A percentile compares a stretch with the other conserved stretches of the same genome.
These are phyloP conservation scores for Trypanosoma brucei DNA, from an alignment of 208 protist genomes.

Conservation along the genomic window DNA sequence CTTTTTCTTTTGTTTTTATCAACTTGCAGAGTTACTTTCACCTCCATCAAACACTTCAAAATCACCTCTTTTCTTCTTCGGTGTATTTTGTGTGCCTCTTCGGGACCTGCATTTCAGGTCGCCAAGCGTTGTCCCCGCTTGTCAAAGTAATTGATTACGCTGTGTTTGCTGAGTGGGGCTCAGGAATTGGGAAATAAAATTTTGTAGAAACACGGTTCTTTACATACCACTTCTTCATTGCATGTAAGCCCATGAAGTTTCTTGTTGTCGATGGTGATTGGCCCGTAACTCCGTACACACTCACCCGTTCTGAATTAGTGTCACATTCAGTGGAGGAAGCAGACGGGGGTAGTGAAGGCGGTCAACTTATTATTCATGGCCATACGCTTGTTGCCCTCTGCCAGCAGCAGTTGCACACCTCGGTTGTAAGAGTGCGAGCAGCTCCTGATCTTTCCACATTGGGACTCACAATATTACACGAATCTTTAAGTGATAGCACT, in stretches of 20 bases:
- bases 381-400: conserved; percentile 9
- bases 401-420: conserved; percentile 12
- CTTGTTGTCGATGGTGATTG: conserved; percentile 22
- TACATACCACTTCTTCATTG: no score
- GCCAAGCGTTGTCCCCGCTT: no score
- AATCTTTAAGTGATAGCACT: conserved; percentile 20
- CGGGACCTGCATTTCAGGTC: no score
- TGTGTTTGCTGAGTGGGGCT: no score
- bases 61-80: no score
- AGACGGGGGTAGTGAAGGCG: conserved; percentile 8
- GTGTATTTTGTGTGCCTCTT: no score
- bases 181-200: no score
- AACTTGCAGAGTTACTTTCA: no score
- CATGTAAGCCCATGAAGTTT: conserved; percentile 21
- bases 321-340: conserved; percentile 11
- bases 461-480: conserved; percentile 25
- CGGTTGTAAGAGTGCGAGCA: conserved; percentile 16
- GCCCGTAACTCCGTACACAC: conserved; percentile 9
- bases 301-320: conserved; percentile 20
- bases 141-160: no score
- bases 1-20: no score
- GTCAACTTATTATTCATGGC: conserved; percentile 1
- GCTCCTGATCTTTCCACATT: conserved; percentile 19
- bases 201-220: no score
- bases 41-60: no score